These are phyloP conservation scores for Chytridium lagenaria DNA, from an alignment of 371 early-diverging fungal genomes.

Conservation along the genomic window DNA sequence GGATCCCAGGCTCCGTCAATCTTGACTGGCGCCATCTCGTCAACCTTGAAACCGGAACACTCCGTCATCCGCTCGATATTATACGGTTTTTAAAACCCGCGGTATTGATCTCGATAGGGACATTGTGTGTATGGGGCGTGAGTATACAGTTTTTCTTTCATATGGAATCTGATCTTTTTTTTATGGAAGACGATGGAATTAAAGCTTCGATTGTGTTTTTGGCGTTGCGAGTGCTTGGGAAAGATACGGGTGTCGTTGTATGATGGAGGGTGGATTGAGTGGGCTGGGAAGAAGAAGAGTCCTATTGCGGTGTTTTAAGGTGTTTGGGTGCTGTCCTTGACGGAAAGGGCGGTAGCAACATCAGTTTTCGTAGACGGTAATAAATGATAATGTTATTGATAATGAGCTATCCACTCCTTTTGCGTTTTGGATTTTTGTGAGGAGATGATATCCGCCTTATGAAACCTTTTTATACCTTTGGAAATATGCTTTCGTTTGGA, in stretches of 20 bases:
- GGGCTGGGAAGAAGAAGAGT: conserved; percentile 23
- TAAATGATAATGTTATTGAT: too few relatives aligned
- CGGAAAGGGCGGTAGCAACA: too few relatives aligned
- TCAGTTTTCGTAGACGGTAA: too few relatives aligned
- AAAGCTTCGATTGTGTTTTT: conserved; percentile 29
- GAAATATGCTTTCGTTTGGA: too few relatives aligned
- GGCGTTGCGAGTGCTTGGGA: conserved; percentile 31
- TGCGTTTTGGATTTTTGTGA: too few relatives aligned
- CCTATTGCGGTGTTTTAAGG: conserved; percentile 17
- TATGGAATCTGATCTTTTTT: conserved; percentile 14
- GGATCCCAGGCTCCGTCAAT: conserved; percentile 29
- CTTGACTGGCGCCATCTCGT: conserved; percentile 30
- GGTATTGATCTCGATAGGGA: conserved; percentile 32
- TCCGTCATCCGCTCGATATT: conserved; percentile 29
- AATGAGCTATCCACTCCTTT: too few relatives aligned
- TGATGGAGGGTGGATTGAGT: conserved; percentile 37
- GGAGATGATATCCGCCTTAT: too few relatives aligned
- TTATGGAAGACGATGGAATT: conserved; percentile 30
- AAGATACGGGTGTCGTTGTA: conserved; percentile 30
- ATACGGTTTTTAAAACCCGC: conserved; percentile 30
- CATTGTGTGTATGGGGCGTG: conserved; percentile 9
- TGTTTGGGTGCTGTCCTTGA: too few relatives aligned
- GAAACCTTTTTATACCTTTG: too few relatives aligned
- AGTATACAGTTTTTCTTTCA: background rate
- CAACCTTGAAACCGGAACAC: background rate